phyloP scores from a whole-genome alignment of 1,284 basidiomycete genomes.

The Microbotryum scabiosae region DNA sequence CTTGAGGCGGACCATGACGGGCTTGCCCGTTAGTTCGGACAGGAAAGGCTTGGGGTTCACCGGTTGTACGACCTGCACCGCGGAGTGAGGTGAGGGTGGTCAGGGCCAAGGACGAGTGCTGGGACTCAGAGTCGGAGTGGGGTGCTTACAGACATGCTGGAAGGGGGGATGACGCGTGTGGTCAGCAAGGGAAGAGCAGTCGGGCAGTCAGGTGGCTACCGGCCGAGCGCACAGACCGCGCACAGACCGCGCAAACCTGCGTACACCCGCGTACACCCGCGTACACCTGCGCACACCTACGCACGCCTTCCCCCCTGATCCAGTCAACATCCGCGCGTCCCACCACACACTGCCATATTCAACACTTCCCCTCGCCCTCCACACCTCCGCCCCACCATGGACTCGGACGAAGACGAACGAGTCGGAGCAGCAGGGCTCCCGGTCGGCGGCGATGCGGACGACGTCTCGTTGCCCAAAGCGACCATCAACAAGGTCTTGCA shows the following conservation, averaged over 20 bases:
- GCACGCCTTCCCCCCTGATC: too few relatives aligned
- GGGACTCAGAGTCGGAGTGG: too few relatives aligned
- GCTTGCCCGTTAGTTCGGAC: slow-evolving; percentile 95
- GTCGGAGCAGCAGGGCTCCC: slow-evolving; percentile 42
- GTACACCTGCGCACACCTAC: too few relatives aligned
- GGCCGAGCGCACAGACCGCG: too few relatives aligned
- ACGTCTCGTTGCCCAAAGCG: slow-evolving; percentile 89
- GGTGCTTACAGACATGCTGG: background rate
- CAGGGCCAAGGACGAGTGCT: background rate
- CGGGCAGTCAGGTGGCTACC: too few relatives aligned
- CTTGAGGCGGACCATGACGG: slow-evolving; percentile 84
- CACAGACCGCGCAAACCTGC: too few relatives aligned
- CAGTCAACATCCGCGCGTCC: too few relatives aligned
- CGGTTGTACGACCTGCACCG: slow-evolving; percentile 53
- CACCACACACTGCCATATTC: too few relatives aligned
- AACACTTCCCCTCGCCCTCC: background rate
- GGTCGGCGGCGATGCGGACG: slow-evolving; percentile 59
- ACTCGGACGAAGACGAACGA: slow-evolving; percentile 53
- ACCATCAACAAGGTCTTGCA: slow-evolving; percentile 95
- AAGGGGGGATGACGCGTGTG: background rate
- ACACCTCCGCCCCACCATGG: background rate
- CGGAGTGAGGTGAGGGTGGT: background rate
- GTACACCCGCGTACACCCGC: too few relatives aligned
- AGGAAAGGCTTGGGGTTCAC: slow-evolving; percentile 99
- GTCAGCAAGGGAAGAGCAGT: too few relatives aligned